These are phyloP conservation scores for Flaveria brownii DNA, from an alignment of 129 eudicot species.

Conservation along the genomic window DNA sequence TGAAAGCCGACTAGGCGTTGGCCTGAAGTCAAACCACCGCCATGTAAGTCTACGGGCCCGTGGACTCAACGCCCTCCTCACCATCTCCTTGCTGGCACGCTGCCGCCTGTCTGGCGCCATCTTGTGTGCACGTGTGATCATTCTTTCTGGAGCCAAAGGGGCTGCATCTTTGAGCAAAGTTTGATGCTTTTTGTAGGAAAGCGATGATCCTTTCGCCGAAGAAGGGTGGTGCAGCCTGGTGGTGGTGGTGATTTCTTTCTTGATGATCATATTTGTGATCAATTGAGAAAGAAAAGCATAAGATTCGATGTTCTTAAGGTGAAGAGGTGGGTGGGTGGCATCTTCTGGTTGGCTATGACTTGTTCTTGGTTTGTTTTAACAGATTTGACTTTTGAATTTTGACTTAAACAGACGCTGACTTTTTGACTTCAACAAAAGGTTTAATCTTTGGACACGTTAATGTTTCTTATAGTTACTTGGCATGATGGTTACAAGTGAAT, in stretches of 20 bases:
- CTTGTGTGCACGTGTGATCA: constrained; percentile 12
- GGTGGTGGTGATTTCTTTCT: constrained; percentile 28
- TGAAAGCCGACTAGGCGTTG: constrained; percentile 70
- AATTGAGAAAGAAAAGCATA: constrained; percentile 21
- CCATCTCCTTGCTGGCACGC: constrained; percentile 50
- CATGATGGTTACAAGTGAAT: too few species aligned
- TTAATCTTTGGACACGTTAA: constrained; percentile 22
- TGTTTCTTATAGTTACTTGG: not conserved
- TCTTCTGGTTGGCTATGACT: constrained; percentile 32
- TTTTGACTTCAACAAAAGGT: constrained; percentile 16
- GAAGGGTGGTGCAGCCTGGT: constrained; percentile 31
- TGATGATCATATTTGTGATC: constrained; percentile 40
- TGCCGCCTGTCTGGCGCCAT: constrained; percentile 29
- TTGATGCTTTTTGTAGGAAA: constrained; percentile 29
- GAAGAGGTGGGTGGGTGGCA: constrained; percentile 27
- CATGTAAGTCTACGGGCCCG: constrained; percentile 42
- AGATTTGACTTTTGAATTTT: constrained; percentile 14
- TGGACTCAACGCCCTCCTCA: constrained; percentile 68
- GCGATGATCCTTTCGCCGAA: constrained; percentile 28
- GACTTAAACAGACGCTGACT: constrained; percentile 21
- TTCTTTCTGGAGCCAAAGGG: constrained; percentile 7
- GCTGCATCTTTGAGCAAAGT: constrained; percentile 19
- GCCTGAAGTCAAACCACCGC: constrained; percentile 75
- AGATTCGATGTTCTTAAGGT: constrained; percentile 8
- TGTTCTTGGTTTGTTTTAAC: constrained; percentile 27